Base-by-base conservation (phyloP, 2,329 filamentous ascomycete genomes). In the Drechslerella dactyloides region DNA sequence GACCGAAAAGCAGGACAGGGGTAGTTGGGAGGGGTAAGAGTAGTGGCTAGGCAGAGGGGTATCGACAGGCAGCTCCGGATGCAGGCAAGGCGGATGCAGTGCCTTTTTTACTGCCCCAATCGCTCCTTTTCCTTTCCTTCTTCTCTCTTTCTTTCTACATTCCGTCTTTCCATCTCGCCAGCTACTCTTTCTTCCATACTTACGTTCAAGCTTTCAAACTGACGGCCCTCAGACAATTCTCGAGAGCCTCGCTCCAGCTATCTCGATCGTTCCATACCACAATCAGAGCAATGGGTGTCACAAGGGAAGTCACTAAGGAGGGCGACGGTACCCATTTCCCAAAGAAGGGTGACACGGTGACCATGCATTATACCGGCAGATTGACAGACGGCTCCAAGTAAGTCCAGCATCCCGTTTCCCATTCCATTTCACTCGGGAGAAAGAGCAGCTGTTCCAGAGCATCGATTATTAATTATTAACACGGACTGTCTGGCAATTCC, bases 311-410 rank as follows among this genome's bases (percentile, higher is more conserved):
- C 74, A 79, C 88, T 76, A 78, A 81, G 35, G 80, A 84, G 74
- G 93, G 93, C 77, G 84, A 82, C 68, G 83, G 84, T 63, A 7
- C 35, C 13, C 82, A 81, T 74, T 58, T n/a, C 23, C 90, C 93
- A 64, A 78, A 81, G 75, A 77, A 78, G 13, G 89, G 90, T 75
- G 87, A 97, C 79, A 86, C 82, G 27, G 90, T 97, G 78, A 86
- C 85, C 78, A 96, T 97, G 79, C 87, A 94, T 81, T 97, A 97
- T 85, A 94, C 90, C 46, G 94, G 94, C 77, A 96, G 83, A 82
- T 84, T 97, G 74, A 90, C 89, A 81, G 86, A 90, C 84, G 93
- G 93, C 77, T 81, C 79, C 23, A 79, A 91, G 81, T 69, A 21
- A 15, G 46, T 33, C 7, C 27, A 15, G 2, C 24, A 35, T 21